These are phyloP conservation scores for Dentipellis sp. DNA, from an alignment of 768 basidiomycete species.

Conservation along the genomic window DNA sequence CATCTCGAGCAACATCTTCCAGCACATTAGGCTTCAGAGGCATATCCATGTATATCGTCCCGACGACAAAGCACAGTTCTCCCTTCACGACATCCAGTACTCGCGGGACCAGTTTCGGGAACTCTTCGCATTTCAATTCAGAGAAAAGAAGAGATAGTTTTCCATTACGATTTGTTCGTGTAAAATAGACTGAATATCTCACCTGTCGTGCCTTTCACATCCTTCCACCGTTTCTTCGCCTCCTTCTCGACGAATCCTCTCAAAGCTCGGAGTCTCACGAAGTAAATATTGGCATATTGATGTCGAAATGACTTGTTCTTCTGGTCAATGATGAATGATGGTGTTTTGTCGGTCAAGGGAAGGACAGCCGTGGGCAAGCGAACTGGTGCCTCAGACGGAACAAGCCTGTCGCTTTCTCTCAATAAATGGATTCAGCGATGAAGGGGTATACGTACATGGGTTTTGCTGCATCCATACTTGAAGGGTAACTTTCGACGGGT, in stretches of 20 bases:
- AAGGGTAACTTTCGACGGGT: no score
- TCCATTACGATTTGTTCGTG: neutral
- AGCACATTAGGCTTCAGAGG: constrained; percentile 97
- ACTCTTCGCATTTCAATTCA: constrained; percentile 32
- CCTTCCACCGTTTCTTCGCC: constrained; percentile 43
- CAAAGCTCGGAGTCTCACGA: constrained; percentile 44
- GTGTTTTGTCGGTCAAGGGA: constrained; percentile 6
- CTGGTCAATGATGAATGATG: constrained; percentile 33
- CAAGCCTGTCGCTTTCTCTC: neutral
- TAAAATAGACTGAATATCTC: neutral
- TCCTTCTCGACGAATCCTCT: constrained; percentile 36
- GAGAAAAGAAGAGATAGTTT: neutral
- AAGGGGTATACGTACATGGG: no score
- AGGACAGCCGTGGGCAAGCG: constrained; percentile 7
- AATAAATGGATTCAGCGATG: no score
- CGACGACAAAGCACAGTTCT: constrained; percentile 81
- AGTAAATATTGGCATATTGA: constrained; percentile 72
- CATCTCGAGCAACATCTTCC: constrained; percentile 89
- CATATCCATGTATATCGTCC: constrained; percentile 99
- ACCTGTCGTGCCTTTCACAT: constrained; percentile 27
- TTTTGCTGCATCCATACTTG: no score
- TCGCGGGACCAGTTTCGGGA: constrained; percentile 62
- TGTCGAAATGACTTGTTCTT: constrained; percentile 49
- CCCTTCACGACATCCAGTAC: constrained; percentile 85
- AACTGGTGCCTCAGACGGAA: constrained; percentile 1